phyloP scores from a whole-genome alignment of 164 flowering plant species.

The Macadamia tetraphylla region DNA sequence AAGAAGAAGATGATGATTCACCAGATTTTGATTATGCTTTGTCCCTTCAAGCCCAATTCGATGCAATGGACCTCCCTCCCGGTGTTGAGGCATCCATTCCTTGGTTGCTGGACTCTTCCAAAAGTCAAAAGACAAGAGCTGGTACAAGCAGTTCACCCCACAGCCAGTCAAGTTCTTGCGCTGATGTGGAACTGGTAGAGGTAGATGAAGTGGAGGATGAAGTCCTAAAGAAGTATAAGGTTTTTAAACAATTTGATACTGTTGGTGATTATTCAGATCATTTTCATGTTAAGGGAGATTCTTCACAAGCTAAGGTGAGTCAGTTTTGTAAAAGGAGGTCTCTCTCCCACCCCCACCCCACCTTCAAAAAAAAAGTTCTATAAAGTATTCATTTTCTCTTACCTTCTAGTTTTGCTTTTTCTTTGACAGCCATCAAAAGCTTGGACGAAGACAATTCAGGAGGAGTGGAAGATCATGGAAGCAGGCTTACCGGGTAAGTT shows the following conservation, averaged over 20 bases:
- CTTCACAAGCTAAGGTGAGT: conserved; percentile 35
- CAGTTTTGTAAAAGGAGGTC: neutral
- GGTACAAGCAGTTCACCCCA: conserved; percentile 12
- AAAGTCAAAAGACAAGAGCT: conserved; percentile 12
- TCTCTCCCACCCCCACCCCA: neutral
- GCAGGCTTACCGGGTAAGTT: conserved; percentile 61
- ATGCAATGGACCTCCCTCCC: conserved; percentile 20
- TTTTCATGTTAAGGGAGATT: conserved; percentile 27
- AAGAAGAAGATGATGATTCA: conserved; percentile 4
- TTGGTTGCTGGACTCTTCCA: conserved; percentile 18
- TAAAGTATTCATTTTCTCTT: neutral
- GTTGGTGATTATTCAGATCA: conserved; percentile 71
- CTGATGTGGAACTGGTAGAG: conserved; percentile 3
- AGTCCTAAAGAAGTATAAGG: conserved; percentile 27
- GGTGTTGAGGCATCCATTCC: conserved; percentile 18
- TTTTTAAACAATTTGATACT: conserved; percentile 63
- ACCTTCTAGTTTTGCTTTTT: conserved; percentile 1
- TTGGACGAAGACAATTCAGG: conserved; percentile 63
- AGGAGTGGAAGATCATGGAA: conserved; percentile 76
- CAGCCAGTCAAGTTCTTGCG: conserved; percentile 11
- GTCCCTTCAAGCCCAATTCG: conserved; percentile 22
- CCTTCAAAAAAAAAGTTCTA: neutral
- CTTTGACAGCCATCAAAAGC: conserved; percentile 25
- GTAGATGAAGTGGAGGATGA: conserved; percentile 23
- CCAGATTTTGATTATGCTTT: conserved; percentile 2